phyloP scores from a whole-genome alignment of 2,329 filamentous ascomycete species.

The Orbilia quercus region DNA sequence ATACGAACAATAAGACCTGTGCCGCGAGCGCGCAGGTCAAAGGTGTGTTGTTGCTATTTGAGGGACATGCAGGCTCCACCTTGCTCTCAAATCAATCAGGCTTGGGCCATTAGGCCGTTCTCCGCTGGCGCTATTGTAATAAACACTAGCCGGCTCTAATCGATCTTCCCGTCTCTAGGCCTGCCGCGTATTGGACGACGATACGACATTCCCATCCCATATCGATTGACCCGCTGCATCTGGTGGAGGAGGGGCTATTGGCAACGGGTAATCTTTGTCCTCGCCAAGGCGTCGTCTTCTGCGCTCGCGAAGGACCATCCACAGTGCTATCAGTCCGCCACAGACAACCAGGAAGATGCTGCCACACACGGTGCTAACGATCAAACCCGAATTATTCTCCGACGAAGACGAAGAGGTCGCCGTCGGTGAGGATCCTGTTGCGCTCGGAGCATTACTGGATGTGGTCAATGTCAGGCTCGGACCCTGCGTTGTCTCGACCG shows the following conservation, averaged over 20 bases:
- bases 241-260: constrained; percentile 1
- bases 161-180: background rate
- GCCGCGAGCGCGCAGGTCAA: constrained; percentile 22
- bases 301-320: constrained; percentile 7
- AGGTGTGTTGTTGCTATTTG: constrained; percentile 17
- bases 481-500: background rate
- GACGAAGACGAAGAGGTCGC: background rate
- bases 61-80: background rate
- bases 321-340: background rate
- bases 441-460: background rate
- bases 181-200: constrained; percentile 1
- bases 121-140: background rate
- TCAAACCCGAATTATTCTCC: background rate
- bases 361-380: background rate
- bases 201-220: background rate
- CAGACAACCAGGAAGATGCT: constrained; percentile 1
- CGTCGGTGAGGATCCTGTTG: background rate
- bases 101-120: no score
- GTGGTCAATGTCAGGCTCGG: background rate
- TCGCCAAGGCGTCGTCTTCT: background rate
- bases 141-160: background rate
- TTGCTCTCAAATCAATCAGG: background rate
- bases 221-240: background rate
- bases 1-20: background rate
- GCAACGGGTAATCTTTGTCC: background rate